phyloP scores from a whole-genome alignment of 257 asterid species.

The Knoxia roxburghii region DNA sequence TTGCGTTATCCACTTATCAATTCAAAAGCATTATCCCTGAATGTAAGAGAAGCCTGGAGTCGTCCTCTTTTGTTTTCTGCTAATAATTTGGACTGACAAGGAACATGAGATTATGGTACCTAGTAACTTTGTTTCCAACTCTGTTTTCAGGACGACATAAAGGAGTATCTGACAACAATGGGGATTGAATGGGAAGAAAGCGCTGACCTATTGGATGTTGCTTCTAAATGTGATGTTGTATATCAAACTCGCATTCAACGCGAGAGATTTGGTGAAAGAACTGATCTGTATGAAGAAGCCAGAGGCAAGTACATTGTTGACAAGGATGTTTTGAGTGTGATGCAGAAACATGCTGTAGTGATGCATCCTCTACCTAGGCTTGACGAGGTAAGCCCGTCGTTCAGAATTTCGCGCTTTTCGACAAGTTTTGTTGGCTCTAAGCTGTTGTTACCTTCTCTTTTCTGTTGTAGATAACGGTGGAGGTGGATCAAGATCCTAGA shows the following conservation, averaged over 20 bases:
- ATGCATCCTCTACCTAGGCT: conserved; percentile 98
- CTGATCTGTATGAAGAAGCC: conserved; percentile 75
- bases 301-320: conserved; percentile 83
- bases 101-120: too few relatives aligned
- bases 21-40: background rate
- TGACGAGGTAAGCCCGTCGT: conserved; percentile 75
- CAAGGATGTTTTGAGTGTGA: conserved; percentile 42
- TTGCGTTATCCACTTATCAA: background rate
- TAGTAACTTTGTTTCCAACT: background rate
- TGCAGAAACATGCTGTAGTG: conserved; percentile 88
- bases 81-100: background rate
- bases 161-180: conserved; percentile 69
- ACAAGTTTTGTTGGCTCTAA: too few relatives aligned
- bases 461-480: conserved; percentile 56
- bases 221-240: conserved; percentile 82
- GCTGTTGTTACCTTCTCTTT: background rate
- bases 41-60: background rate
- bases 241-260: conserved; percentile 83
- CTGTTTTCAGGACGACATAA: conserved; percentile 71
- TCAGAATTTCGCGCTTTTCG: too few relatives aligned
- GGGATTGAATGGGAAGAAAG: conserved; percentile 94
- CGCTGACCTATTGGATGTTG: conserved; percentile 65
- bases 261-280: conserved; percentile 78
- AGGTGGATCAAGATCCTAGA: conserved; percentile 72
- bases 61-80: background rate